Evolutionary conservation across 2,329 filamentous ascomycete species (phyloP).

Genomic region (Penicillium sp.): DNA sequence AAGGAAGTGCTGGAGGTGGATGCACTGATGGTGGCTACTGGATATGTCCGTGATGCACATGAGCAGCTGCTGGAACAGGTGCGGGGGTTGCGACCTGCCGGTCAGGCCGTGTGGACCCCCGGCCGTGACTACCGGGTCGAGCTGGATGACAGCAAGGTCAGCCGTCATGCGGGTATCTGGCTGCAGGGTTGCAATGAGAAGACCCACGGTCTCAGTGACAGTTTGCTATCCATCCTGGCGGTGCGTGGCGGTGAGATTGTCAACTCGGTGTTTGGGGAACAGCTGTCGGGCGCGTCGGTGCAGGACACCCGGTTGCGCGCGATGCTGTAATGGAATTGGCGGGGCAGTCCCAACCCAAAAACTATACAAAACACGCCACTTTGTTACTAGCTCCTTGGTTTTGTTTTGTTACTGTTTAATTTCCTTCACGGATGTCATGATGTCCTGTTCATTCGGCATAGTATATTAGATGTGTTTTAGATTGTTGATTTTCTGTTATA

Average conservation of each 20-base stretch:
- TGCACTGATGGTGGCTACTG: constrained; percentile 80
- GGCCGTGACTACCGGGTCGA: constrained; percentile 75
- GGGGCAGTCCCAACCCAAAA: neutral
- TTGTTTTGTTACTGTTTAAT: neutral
- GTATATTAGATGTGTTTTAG: constrained; percentile 2
- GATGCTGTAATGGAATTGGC: constrained; percentile 28
- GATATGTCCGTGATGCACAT: constrained; percentile 77
- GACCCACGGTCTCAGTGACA: constrained; percentile 85
- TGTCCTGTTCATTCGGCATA: neutral
- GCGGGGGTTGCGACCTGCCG: constrained; percentile 63
- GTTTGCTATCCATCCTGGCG: constrained; percentile 74
- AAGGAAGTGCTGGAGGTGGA: constrained; percentile 72
- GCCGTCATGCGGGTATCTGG: constrained; percentile 77
- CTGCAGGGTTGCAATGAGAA: constrained; percentile 91
- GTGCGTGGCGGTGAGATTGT: constrained; percentile 77
- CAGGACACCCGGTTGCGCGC: constrained; percentile 35
- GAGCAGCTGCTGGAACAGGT: constrained; percentile 71
- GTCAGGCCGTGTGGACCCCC: constrained; percentile 62
- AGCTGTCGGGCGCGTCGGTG: constrained; percentile 30
- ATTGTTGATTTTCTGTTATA: constrained; percentile 7
- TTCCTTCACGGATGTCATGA: neutral
- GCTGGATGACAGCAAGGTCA: constrained; percentile 67
- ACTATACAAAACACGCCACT: neutral
- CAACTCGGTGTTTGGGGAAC: constrained; percentile 65
- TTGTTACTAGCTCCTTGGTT: neutral